Evolutionary conservation across 2,329 filamentous ascomycete genomes (phyloP), one percentile per base, ranked within the genome.

Genomic region (Xylariales sp.): DNA sequence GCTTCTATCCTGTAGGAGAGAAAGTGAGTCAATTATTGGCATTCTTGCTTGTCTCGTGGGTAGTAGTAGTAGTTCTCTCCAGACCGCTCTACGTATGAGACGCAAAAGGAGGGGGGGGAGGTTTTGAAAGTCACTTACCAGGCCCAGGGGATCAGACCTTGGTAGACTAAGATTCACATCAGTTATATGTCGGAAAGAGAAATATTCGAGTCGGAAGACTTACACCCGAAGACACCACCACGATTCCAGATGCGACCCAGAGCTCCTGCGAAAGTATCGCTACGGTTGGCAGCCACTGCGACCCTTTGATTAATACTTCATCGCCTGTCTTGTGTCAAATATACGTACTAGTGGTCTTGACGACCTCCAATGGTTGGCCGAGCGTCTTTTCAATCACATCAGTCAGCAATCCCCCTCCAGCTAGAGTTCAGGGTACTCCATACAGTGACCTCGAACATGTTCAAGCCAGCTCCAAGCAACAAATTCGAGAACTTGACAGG

Each of bases 291-390:
- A 60, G 93, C 93, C 88, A 98, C 97, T 68, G n/a, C n/a, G n/a
- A n/a, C n/a, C n/a, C n/a, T n/a, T n/a, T n/a, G n/a, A n/a, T n/a
- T n/a, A n/a, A n/a, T n/a, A n/a, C n/a, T n/a, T n/a, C n/a, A n/a
- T n/a, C n/a, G n/a, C n/a, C n/a, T n/a, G n/a, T n/a, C n/a, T n/a
- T n/a, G n/a, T n/a, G n/a, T n/a, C n/a, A n/a, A n/a, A n/a, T n/a
- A n/a, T n/a, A n/a, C n/a, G n/a, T n/a, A n/a, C n/a, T n/a, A n/a
- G 93, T 97, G 61, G 93, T 98, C 86, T 98, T 98, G 76, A 87
- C 80, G 70, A 98, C 93, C 78, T 98, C 93, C 67, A 98, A 79
- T 54, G 93, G 93, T 80, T 94, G 76, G 53, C 72, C 71, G 51
- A 76, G 66, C 45, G 41, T 39, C 38, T 40, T 12, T 3, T 9